Conservation (phyloP, 2,329 filamentous ascomycete genomes). For the Talaromyces atroroseus region DNA sequence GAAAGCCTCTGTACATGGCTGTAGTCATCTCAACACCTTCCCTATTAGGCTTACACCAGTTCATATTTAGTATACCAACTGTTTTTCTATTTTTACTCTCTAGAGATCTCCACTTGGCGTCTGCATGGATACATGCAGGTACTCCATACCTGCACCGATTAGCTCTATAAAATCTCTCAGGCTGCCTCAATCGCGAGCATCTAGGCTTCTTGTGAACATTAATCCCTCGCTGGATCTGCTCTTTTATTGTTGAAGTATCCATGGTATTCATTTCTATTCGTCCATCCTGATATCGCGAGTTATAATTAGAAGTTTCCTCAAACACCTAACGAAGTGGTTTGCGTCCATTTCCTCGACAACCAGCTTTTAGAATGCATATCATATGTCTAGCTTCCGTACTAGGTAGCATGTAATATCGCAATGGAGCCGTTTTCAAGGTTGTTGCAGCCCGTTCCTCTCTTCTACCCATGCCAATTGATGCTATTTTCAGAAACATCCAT, state of each 20-base stretch:
- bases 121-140: constrained; percentile 7
- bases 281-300: neutral
- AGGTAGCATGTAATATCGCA: neutral
- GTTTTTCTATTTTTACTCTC: neutral
- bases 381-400: neutral
- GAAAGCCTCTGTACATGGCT: neutral
- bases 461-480: neutral
- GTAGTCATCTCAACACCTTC: neutral
- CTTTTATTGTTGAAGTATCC: neutral
- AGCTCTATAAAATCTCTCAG: neutral
- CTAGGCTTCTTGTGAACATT: neutral
- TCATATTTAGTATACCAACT: neutral
- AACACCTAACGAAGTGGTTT: neutral
- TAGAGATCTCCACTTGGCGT: neutral
- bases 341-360: neutral
- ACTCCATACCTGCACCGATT: neutral
- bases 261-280: constrained; percentile 1
- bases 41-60: neutral
- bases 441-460: neutral
- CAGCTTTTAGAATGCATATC: neutral
- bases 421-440: neutral
- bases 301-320: constrained; percentile 7
- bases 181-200: neutral
- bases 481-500: constrained; percentile 11
- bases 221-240: neutral